These are phyloP conservation scores for Fusarium albosuccineum DNA, from an alignment of 2,329 filamentous ascomycete genomes.

Conservation along the genomic window DNA sequence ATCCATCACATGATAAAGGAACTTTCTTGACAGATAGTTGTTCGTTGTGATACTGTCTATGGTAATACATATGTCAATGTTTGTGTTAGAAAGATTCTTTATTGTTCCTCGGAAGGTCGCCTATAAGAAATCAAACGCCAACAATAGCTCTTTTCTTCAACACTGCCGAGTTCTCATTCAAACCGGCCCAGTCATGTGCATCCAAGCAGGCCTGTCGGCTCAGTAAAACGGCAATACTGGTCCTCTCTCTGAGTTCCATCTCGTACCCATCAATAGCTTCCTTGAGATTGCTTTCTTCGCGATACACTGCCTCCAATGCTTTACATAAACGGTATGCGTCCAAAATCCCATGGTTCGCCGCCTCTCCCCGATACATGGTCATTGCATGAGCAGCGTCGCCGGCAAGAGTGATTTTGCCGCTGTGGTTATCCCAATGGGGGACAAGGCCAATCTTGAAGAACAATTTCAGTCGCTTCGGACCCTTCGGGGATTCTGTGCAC, in stretches of 20 bases:
- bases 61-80: too few species aligned
- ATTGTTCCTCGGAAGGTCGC: too few species aligned
- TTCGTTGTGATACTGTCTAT: too few species aligned
- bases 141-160: constrained; percentile 42
- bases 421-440: constrained; percentile 56
- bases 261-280: constrained; percentile 48
- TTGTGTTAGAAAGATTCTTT: too few species aligned
- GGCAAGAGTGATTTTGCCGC: constrained; percentile 60
- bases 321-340: constrained; percentile 51
- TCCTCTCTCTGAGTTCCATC: constrained; percentile 48
- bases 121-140: background rate
- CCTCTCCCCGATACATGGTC: constrained; percentile 65
- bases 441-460: constrained; percentile 54
- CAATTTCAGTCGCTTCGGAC: constrained; percentile 52
- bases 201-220: constrained; percentile 52
- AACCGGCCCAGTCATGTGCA: constrained; percentile 47
- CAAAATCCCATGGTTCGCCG: constrained; percentile 56
- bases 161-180: constrained; percentile 51
- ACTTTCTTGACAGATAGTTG: too few species aligned
- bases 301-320: constrained; percentile 37
- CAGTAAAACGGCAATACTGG: constrained; percentile 46
- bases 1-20: too few species aligned
- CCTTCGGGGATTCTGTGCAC: constrained; percentile 60
- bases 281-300: constrained; percentile 20
- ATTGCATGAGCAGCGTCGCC: constrained; percentile 71